These are phyloP conservation scores for Suhomyces tanzawaensis DNA, from an alignment of 805 yeast genomes.

Conservation along the genomic window DNA sequence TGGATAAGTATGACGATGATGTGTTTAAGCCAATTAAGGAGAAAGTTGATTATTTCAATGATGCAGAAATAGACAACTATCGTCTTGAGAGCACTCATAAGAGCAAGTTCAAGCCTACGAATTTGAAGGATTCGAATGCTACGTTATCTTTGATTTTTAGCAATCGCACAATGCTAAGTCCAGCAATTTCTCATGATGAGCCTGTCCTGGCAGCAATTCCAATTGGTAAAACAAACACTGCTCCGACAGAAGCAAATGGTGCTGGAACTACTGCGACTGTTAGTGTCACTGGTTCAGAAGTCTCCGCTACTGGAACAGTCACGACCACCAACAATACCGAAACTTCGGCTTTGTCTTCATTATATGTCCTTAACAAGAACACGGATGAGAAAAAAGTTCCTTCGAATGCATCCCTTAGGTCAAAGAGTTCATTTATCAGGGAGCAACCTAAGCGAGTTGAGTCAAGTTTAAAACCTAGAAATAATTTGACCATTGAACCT, in stretches of 20 bases:
- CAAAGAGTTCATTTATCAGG: neutral
- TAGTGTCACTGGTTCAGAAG: constrained; percentile 28
- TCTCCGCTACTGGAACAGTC: constrained; percentile 37
- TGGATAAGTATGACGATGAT: constrained; percentile 64
- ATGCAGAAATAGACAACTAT: constrained; percentile 8
- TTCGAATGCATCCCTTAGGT: constrained; percentile 8
- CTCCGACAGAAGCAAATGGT: neutral
- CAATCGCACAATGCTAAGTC: constrained; percentile 11
- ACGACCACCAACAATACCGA: constrained; percentile 22
- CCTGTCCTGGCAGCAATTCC: neutral
- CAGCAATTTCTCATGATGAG: constrained; percentile 5
- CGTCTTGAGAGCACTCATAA: neutral
- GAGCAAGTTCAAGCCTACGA: constrained; percentile 9
- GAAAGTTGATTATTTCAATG: constrained; percentile 8
- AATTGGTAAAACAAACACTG: neutral
- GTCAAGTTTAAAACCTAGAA: neutral
- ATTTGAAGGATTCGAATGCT: constrained; percentile 18
- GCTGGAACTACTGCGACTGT: constrained; percentile 16
- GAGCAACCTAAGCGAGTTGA: neutral
- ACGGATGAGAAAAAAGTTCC: constrained; percentile 17
- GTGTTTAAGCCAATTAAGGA: constrained; percentile 42
- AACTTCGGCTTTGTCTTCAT: constrained; percentile 36
- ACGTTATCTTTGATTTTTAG: constrained; percentile 29
- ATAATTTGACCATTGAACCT: neutral
- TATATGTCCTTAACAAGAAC: constrained; percentile 35